These are phyloP conservation scores for Mitragyna speciosa DNA, from an alignment of 257 asterid species.

Conservation along the genomic window DNA sequence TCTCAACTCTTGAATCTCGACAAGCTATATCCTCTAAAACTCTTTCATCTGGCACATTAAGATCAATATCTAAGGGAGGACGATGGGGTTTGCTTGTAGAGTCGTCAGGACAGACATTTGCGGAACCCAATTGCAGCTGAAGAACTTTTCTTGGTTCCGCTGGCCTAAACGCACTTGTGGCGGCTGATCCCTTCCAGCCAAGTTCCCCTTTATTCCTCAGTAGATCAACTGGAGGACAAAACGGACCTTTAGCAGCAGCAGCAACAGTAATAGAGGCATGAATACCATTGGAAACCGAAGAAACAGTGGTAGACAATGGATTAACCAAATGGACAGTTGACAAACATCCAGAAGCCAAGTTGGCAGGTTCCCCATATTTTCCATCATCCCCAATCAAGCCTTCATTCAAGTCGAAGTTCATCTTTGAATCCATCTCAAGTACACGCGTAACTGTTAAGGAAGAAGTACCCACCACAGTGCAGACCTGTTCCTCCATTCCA, in stretches of 20 bases:
- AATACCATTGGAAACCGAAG: conserved; percentile 35
- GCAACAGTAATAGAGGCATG: conserved; percentile 77
- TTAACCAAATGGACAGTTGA: conserved; percentile 36
- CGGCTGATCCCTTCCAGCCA: conserved; percentile 98
- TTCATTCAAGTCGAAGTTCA: conserved; percentile 79
- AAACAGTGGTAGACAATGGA: conserved; percentile 35
- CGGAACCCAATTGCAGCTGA: conserved; percentile 33
- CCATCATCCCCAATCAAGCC: conserved; percentile 69
- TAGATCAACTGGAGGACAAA: conserved; percentile 86
- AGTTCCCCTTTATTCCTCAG: conserved; percentile 71
- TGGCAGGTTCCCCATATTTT: conserved; percentile 54
- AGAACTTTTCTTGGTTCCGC: conserved; percentile 82
- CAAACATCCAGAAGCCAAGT: conserved; percentile 27
- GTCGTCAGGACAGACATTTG: conserved; percentile 32
- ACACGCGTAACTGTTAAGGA: conserved; percentile 32
- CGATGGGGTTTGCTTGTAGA: conserved; percentile 50
- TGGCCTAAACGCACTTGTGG: conserved; percentile 97
- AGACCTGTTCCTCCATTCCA: conserved; percentile 28
- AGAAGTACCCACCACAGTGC: conserved; percentile 24
- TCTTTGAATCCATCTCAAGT: conserved; percentile 39
- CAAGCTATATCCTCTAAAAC: conserved; percentile 42
- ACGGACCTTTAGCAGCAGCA: conserved; percentile 85
- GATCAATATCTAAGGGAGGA: conserved; percentile 45
- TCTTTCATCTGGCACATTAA: conserved; percentile 58
- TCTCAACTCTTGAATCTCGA: conserved; percentile 35